Evolutionary conservation across 495 filamentous ascomycete genomes (phyloP).

Genomic region (Neurospora sp.): DNA sequence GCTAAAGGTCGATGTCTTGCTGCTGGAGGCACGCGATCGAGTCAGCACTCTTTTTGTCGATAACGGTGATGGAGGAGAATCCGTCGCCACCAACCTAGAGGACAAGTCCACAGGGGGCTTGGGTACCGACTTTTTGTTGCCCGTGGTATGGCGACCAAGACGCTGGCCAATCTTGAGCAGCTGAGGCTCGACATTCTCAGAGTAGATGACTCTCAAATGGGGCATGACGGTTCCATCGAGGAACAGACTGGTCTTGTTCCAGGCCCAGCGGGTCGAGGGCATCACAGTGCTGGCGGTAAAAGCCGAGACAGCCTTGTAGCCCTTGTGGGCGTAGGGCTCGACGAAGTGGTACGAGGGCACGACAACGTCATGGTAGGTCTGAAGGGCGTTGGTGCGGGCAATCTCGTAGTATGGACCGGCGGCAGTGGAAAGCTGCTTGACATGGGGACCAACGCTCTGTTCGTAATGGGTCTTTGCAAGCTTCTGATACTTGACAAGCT

Average conservation of each 20-base stretch:
- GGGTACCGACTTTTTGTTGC: conserved; percentile 17
- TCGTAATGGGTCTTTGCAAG: conserved; percentile 58
- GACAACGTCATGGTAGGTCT: conserved; percentile 60
- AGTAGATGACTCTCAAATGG: conserved; percentile 65
- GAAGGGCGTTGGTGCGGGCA: conserved; percentile 46
- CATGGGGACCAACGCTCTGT: conserved; percentile 58
- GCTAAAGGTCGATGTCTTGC: conserved; percentile 23
- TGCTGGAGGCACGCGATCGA: conserved; percentile 2
- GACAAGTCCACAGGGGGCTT: conserved; percentile 11
- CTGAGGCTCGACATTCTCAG: conserved; percentile 90
- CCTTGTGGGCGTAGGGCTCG: conserved; percentile 61
- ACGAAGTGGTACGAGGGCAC: conserved; percentile 65
- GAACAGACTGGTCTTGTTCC: conserved; percentile 56
- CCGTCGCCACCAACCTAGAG: conserved; percentile 15
- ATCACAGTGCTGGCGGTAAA: conserved; percentile 61
- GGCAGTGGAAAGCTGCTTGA: conserved; percentile 46
- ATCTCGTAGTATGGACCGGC: conserved; percentile 64
- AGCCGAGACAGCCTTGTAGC: conserved; percentile 54
- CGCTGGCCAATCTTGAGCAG: conserved; percentile 84
- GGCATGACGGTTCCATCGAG: conserved; percentile 70
- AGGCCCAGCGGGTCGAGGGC: conserved; percentile 60
- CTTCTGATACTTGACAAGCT: conserved; percentile 51
- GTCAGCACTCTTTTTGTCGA: conserved; percentile 1
- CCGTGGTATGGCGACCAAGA: conserved; percentile 60
- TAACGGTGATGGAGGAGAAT: not conserved